A percentile compares a stretch with the other conserved stretches of the same genome.
These are phyloP conservation scores for Cyclocybe cylindracea DNA, from an alignment of 768 basidiomycete genomes.

Conservation along the genomic window DNA sequence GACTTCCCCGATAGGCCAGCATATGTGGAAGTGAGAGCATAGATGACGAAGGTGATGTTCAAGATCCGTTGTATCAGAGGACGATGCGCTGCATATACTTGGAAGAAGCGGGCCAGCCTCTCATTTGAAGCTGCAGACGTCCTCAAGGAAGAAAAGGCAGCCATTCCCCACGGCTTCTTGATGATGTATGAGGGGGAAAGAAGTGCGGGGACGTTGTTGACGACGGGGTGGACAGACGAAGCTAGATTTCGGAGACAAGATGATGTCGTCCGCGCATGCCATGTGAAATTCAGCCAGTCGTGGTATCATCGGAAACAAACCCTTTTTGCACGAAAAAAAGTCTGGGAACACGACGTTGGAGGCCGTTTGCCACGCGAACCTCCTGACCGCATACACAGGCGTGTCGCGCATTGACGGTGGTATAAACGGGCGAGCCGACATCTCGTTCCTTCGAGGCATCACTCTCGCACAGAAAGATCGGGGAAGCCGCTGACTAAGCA, in stretches of 20 bases:
- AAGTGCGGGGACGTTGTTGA: background rate
- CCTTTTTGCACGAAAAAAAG: too few species aligned
- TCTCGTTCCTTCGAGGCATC: background rate
- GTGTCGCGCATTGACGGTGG: too few species aligned
- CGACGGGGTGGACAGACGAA: conserved; percentile 1
- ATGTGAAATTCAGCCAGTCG: conserved; percentile 8
- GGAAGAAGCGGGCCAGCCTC: conserved; percentile 43
- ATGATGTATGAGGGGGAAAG: background rate
- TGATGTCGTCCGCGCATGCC: conserved; percentile 4
- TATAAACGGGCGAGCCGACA: too few species aligned
- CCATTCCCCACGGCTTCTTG: conserved; percentile 22
- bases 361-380: too few species aligned
- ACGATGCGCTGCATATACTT: conserved; percentile 62
- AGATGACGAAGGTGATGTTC: conserved; percentile 68
- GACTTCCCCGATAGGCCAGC: conserved; percentile 50
- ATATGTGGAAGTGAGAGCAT: conserved; percentile 69
- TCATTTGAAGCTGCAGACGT: conserved; percentile 31
- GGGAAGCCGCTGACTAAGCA: conserved; percentile 11
- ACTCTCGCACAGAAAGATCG: background rate
- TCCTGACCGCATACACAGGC: too few species aligned
- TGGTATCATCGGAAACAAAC: too few species aligned
- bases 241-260: background rate
- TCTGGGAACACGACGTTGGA: too few species aligned
- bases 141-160: conserved; percentile 33
- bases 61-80: conserved; percentile 73